These are phyloP conservation scores for Myxozyma lipomycoides DNA, from an alignment of 805 yeast species.

Conservation along the genomic window DNA sequence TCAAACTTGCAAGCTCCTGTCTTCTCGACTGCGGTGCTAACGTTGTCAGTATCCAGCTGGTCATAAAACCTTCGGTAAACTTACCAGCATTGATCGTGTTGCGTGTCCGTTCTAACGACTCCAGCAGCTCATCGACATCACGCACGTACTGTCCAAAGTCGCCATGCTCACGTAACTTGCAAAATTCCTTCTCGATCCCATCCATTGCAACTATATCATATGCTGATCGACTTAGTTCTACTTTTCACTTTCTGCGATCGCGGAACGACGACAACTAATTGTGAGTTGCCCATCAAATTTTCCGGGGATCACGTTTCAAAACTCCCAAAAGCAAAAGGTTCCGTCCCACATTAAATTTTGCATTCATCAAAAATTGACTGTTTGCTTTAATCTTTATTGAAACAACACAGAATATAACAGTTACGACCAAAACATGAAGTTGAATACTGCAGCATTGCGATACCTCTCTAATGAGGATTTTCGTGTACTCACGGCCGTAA, in stretches of 20 bases:
- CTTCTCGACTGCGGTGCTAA: conserved; percentile 21
- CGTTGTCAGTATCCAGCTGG: too few relatives aligned
- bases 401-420: too few relatives aligned
- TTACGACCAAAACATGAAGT: conserved; percentile 85
- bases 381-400: background rate
- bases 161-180: conserved; percentile 33
- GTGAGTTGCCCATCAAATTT: too few relatives aligned
- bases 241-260: too few relatives aligned
- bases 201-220: conserved; percentile 33
- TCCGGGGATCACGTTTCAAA: too few relatives aligned
- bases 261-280: too few relatives aligned
- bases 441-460: conserved; percentile 90
- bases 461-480: conserved; percentile 89
- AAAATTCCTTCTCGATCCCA: conserved; percentile 36
- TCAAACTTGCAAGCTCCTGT: conserved; percentile 15
- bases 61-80: too few relatives aligned
- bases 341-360: background rate
- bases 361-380: background rate
- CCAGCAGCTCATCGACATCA: conserved; percentile 35
- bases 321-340: background rate
- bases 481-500: conserved; percentile 75
- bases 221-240: too few relatives aligned
- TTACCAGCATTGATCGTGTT: conserved; percentile 29
- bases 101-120: conserved; percentile 31
- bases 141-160: conserved; percentile 35